Percentiles rank a stretch among this genome's conserved stretches.
Evolutionary conservation across 2,329 filamentous ascomycete species (phyloP).

Genomic region (Colletotrichum liaoningense): DNA sequence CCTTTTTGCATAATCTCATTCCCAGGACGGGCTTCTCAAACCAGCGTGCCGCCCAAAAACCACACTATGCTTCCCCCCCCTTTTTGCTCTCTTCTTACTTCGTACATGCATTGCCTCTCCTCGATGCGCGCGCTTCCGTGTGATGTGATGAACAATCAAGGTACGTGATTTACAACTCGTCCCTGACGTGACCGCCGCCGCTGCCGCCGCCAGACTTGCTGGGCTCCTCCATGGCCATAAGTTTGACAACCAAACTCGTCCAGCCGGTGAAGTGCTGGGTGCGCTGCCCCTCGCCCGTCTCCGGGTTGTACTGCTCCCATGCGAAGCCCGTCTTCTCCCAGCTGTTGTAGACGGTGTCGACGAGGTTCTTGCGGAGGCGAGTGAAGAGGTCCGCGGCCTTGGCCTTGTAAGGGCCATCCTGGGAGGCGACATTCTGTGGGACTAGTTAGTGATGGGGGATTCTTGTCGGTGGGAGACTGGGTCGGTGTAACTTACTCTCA

Average conservation of each 20-base stretch:
- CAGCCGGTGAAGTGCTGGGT: conserved; percentile 99
- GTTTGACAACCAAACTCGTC: conserved; percentile 98
- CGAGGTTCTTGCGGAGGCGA: conserved; percentile 82
- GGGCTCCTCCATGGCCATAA: conserved; percentile 92
- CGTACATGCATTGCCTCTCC: not conserved
- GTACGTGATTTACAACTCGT: conserved; percentile 57
- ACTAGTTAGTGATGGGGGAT: not conserved
- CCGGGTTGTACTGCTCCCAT: conserved; percentile 98
- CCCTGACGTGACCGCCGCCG: conserved; percentile 45
- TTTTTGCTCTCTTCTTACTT: conserved; percentile 1
- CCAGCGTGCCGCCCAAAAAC: not conserved
- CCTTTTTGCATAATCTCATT: not conserved
- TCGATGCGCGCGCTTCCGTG: not conserved
- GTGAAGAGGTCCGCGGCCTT: conserved; percentile 81
- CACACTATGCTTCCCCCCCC: conserved; percentile 3
- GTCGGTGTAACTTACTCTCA: conserved; percentile 70
- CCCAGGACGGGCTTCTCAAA: not conserved
- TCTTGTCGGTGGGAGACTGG: too few relatives aligned
- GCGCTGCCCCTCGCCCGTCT: conserved; percentile 91
- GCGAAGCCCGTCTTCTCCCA: conserved; percentile 96
- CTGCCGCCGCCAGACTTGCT: conserved; percentile 34
- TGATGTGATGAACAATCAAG: not conserved
- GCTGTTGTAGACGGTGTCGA: conserved; percentile 87
- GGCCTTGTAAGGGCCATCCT: conserved; percentile 74
- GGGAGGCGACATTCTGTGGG: conserved; percentile 71